phyloP scores from a whole-genome alignment of 345 rosid genomes.

The Dipteronia sinensis region DNA sequence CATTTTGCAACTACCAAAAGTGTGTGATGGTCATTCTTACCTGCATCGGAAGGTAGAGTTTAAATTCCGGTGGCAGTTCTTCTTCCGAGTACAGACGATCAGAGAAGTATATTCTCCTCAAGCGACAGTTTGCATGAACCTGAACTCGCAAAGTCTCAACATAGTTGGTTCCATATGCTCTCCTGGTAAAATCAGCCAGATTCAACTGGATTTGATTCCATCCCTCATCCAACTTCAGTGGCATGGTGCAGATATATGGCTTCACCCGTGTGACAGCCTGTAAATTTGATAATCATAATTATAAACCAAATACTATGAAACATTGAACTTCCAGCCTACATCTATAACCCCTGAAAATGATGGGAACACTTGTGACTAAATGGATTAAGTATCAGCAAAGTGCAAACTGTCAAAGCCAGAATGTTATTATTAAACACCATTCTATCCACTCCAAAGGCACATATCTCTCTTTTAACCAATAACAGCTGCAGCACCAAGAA shows the following conservation, averaged over 20 bases:
- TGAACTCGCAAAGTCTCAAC: slow-evolving; percentile 94
- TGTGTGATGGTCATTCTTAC: slow-evolving; percentile 30
- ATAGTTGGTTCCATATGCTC: slow-evolving; percentile 96
- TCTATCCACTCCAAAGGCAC: too few relatives aligned
- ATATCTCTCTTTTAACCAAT: not conserved
- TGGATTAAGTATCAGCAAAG: too few relatives aligned
- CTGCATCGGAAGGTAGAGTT: slow-evolving; percentile 93
- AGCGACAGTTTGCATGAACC: slow-evolving; percentile 94
- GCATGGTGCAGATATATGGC: slow-evolving; percentile 96
- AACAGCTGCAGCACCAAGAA: not conserved
- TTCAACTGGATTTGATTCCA: slow-evolving; percentile 98
- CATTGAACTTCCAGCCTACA: too few relatives aligned
- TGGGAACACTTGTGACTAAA: too few relatives aligned
- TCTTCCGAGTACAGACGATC: slow-evolving; percentile 94
- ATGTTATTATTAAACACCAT: too few relatives aligned
- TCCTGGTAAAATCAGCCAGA: slow-evolving; percentile 84
- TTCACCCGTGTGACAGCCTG: slow-evolving; percentile 90
- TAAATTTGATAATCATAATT: slow-evolving; percentile 16
- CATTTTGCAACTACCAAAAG: not conserved
- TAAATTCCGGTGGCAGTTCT: slow-evolving; percentile 97
- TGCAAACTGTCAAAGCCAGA: too few relatives aligned
- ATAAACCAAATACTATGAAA: too few relatives aligned
- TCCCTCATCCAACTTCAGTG: slow-evolving; percentile 91
- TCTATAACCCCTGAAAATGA: too few relatives aligned
- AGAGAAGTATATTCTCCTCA: slow-evolving; percentile 88